Percentiles rank a stretch among this genome's conserved stretches.
These are phyloP conservation scores for Aspergillus spinulosporus DNA, from an alignment of 2,329 filamentous ascomycete species.

Conservation along the genomic window DNA sequence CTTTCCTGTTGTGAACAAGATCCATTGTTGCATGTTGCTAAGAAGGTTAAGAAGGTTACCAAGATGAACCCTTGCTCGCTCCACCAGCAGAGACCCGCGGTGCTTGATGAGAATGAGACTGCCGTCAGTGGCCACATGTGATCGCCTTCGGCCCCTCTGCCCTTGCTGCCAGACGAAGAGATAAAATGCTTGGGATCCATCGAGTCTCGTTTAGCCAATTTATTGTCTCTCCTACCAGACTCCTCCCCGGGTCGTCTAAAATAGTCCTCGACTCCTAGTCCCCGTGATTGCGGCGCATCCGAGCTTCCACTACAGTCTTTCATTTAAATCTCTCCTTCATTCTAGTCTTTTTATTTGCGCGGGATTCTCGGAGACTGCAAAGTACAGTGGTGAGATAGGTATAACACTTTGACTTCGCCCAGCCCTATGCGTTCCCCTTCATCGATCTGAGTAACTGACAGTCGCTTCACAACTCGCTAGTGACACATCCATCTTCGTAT, in stretches of 20 bases:
- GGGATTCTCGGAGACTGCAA: too few species aligned
- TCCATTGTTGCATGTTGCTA: background rate
- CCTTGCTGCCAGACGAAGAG: background rate
- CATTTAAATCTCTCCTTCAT: background rate
- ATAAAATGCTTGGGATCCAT: conserved; percentile 14
- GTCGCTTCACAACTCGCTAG: background rate
- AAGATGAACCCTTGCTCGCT: conserved; percentile 8
- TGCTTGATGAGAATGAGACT: conserved; percentile 8
- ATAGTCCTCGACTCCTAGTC: background rate
- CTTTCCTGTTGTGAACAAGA: background rate
- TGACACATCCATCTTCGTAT: background rate
- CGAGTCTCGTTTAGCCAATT: background rate
- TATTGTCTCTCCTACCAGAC: background rate
- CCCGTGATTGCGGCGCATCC: conserved; percentile 4
- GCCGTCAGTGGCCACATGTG: conserved; percentile 9
- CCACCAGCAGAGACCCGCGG: conserved; percentile 8
- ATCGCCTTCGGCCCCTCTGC: conserved; percentile 9
- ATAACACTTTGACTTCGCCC: background rate
- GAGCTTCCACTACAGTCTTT: conserved; percentile 1
- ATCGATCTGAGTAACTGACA: background rate
- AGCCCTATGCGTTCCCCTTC: background rate
- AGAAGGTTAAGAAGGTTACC: background rate
- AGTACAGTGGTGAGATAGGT: background rate
- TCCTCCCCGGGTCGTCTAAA: background rate
- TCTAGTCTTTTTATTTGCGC: background rate